Conservation (phyloP, 768 basidiomycete genomes). For the Strobilomyces dryophilus region DNA sequence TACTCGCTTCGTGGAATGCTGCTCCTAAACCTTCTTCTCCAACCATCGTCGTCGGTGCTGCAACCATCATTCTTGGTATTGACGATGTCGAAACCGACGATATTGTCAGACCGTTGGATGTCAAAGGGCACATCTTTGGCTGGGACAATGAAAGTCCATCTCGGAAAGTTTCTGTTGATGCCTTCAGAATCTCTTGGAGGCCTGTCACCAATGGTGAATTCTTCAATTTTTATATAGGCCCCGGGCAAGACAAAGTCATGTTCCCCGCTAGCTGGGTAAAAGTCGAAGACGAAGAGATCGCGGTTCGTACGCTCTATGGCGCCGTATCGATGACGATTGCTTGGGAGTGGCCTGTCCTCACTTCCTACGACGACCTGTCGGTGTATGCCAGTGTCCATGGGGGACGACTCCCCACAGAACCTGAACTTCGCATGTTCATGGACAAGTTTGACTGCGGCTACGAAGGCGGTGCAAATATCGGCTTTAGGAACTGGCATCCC, state of each 20-base stretch:
- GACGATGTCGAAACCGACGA: slow-evolving; percentile 80
- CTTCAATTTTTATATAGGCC: slow-evolving; percentile 52
- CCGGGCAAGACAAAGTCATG: slow-evolving; percentile 39
- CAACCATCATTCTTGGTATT: slow-evolving; percentile 66
- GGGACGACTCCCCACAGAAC: slow-evolving; percentile 90
- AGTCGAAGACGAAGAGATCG: slow-evolving; percentile 10
- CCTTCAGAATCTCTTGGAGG: slow-evolving; percentile 79
- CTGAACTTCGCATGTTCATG: slow-evolving; percentile 78
- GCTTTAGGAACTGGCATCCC: slow-evolving; percentile 93
- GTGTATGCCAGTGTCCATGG: slow-evolving; percentile 82
- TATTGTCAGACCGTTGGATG: slow-evolving; percentile 31
- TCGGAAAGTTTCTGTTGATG: slow-evolving; percentile 51
- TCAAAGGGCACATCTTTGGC: slow-evolving; percentile 68
- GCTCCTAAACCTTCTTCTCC: slow-evolving; percentile 39
- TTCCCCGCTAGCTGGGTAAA: slow-evolving; percentile 28
- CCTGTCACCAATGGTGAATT: slow-evolving; percentile 91
- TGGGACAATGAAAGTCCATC: slow-evolving; percentile 94
- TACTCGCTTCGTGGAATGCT: slow-evolving; percentile 45
- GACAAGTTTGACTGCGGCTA: slow-evolving; percentile 71
- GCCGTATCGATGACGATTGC: slow-evolving; percentile 75
- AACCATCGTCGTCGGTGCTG: slow-evolving; percentile 56
- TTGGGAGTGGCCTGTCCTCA: slow-evolving; percentile 80
- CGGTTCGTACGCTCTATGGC: slow-evolving; percentile 87
- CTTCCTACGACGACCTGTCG: slow-evolving; percentile 73
- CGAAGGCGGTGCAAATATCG: slow-evolving; percentile 75